Conservation (phyloP, 2,329 filamentous ascomycete genomes). For the Amylocarpus encephaloides region DNA sequence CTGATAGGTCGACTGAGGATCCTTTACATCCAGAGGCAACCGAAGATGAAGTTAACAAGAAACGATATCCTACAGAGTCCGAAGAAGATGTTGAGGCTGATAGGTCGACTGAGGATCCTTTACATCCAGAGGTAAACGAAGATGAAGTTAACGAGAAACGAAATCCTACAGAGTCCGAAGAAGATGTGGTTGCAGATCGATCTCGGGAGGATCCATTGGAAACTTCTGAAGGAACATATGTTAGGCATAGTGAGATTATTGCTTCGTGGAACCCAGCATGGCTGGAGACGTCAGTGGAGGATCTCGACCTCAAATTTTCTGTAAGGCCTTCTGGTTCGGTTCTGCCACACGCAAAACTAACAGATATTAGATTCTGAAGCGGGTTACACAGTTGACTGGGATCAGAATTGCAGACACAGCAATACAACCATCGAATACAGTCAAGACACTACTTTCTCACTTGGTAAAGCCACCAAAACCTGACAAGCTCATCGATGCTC, state of each 20-base stretch:
- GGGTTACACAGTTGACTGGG: slow-evolving; percentile 74
- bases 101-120: slow-evolving; percentile 20
- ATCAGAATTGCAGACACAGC: slow-evolving; percentile 65
- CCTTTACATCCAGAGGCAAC: slow-evolving; percentile 17
- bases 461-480: slow-evolving; percentile 49
- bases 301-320: slow-evolving; percentile 62
- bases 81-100: slow-evolving; percentile 27
- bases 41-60: slow-evolving; percentile 18
- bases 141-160: slow-evolving; percentile 18
- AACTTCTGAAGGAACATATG: slow-evolving; percentile 1
- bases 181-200: slow-evolving; percentile 26
- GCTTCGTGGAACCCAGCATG: slow-evolving; percentile 48
- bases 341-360: slow-evolving; percentile 9
- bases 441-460: slow-evolving; percentile 48
- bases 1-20: slow-evolving; percentile 22
- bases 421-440: slow-evolving; percentile 49
- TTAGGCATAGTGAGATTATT: slow-evolving; percentile 18
- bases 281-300: slow-evolving; percentile 50
- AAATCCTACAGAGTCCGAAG: slow-evolving; percentile 25
- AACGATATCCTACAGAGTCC: slow-evolving; percentile 21
- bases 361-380: slow-evolving; percentile 63
- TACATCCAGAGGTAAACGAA: slow-evolving; percentile 15
- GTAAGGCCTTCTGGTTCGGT: slow-evolving; percentile 43
- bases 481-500: slow-evolving; percentile 55
- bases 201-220: slow-evolving; percentile 17